Evolutionary conservation across 192 early-diverging fungal genomes (phyloP).

Genomic region (Podochytrium sp.): DNA sequence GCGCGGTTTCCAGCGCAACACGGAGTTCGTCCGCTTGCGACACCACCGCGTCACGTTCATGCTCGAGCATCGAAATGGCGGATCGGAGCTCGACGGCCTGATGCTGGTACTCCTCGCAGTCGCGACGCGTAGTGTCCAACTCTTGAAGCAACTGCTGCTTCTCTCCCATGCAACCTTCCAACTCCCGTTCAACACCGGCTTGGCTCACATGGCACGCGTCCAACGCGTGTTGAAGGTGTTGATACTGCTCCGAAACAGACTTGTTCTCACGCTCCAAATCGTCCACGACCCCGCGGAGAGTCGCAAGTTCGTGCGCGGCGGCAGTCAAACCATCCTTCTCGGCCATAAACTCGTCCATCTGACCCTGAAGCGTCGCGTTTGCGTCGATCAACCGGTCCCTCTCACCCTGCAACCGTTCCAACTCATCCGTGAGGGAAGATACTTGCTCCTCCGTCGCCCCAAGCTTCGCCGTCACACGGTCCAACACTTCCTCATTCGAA

Average conservation of each 20-base stretch:
- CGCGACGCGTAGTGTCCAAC: not conserved
- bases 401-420: not conserved
- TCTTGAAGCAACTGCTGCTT: not conserved
- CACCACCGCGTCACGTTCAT: not conserved
- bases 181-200: not conserved
- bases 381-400: not conserved
- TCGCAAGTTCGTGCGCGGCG: not conserved
- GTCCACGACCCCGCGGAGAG: not conserved
- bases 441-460: constrained; percentile 5
- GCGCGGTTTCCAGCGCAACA: not conserved
- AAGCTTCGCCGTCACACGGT: constrained; percentile 22
- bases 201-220: not conserved
- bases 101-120: constrained; percentile 7
- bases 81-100: not conserved
- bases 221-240: not conserved
- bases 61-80: not conserved
- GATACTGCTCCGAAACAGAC: not conserved
- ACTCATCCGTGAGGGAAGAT: not conserved
- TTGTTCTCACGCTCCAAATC: constrained; percentile 1
- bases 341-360: not conserved
- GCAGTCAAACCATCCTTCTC: not conserved
- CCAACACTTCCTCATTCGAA: constrained; percentile 5
- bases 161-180: not conserved
- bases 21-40: not conserved
- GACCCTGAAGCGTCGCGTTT: not conserved